Evolutionary conservation across 2,329 filamentous ascomycete genomes (phyloP), one percentile per base, ranked within the genome.

Genomic region (Nothophoma quercina): DNA sequence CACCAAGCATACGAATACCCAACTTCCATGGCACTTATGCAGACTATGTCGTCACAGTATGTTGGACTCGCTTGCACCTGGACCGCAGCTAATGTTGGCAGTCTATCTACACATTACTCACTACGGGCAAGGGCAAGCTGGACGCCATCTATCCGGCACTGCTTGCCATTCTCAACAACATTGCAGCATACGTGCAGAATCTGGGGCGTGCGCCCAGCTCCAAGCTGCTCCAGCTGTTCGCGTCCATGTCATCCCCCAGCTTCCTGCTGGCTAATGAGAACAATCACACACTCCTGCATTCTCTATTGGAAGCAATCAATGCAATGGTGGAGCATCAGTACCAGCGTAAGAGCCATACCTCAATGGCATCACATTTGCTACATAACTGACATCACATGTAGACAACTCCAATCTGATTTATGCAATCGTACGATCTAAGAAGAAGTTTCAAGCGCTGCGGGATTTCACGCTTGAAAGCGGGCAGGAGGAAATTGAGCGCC

Each of bases 51-150:
- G 89, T 99, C 54, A 93, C 93, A 68, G 90, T 91, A 78, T 76
- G 86, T 40, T 13, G 5, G 5, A 12, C 2, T 5, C 5, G 13
- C 25, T 7, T 15, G 9, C 21, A n/a, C 4, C 2, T 2, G 22
- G 12, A 19, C 13, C 7, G 34, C 18, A 59, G 39, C 73, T 77
- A 42, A 76, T 45, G 22, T 35, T 7, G 6, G 34, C 55, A 93
- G 86, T 96, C 93, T 6, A 93, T 98, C 55, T 96, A 96, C 71
- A 91, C 84, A 23, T 83, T 99, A 57, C 96, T 98, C 67, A 95
- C 92, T 0, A 89, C 88, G 5, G 96, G 92, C 68, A 93, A 96
- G 76, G 91, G 92, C 44, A 93, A 90, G 60, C 83, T 98, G 7
- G 89, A 93, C 36, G 91, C 92, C 10, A 90, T 98, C 25, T 98